Base-by-base conservation (phyloP, 192 early-diverging fungal genomes). In the Coemansia sp. region DNA sequence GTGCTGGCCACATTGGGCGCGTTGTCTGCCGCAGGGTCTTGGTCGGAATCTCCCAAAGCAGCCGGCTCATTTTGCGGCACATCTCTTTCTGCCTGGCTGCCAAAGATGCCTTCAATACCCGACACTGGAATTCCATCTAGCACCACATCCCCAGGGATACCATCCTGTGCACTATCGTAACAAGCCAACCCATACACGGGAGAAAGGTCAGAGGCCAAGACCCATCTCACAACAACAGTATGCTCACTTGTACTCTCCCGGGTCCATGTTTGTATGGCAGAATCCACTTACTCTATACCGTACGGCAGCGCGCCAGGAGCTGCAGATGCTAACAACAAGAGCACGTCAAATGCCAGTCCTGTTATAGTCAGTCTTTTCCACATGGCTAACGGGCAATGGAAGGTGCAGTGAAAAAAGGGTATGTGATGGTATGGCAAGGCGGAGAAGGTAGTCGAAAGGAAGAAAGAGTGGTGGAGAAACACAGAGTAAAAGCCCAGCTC, bases 331-430 rank as follows among this genome's bases (percentile, higher is more conserved):
- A 37, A 42, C 21, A 37, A 40, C 28, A 62, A 34, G 28, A 70
- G 34, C 44, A 57, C 48, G n/a, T 70, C 55, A 32, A 70, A 54
- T 48, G 67, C 56, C 14, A 70, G 31, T 9, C 54, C 47, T 17
- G 60, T 33, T 41, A 70, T 58, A 28, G 67, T 70, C 34, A 70
- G 28, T 19, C 58, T 39, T 34, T 51, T 70, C 67, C 67, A 70
- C 67, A 70, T 70, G 13, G 23, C 38, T 31, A 40, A 20, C 34
- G 38, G 19, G n/a, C 29, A 32, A 53, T 23, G 8, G 7, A 31
- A 43, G 5, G n/a, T n/a, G n/a, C n/a, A n/a, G n/a, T n/a, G n/a
- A n/a, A n/a, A n/a, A n/a, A 37, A 37, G 14, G 35, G 17, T 17
- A 16, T n/a, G 16, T 18, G 35, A n/a, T 19, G n/a, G 14, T 37